These are phyloP conservation scores for Fusarium armeniacum DNA, from an alignment of 2,329 filamentous ascomycete genomes.

Conservation along the genomic window DNA sequence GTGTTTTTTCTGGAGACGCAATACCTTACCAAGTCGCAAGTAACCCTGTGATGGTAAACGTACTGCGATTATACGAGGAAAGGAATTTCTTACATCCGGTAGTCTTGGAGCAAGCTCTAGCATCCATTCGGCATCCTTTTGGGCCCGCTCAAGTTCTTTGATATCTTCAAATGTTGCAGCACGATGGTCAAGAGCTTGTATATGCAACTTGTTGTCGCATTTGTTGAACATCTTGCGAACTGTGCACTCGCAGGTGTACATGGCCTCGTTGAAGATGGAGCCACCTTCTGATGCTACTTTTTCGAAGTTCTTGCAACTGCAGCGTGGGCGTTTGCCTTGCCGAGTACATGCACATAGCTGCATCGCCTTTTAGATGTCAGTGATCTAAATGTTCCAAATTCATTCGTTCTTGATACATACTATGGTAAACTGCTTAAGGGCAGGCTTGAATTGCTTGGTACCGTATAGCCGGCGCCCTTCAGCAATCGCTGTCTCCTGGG, in stretches of 20 bases:
- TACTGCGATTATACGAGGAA: not conserved
- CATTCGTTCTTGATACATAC: slow-evolving; percentile 40
- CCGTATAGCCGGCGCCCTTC: slow-evolving; percentile 55
- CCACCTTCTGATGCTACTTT: slow-evolving; percentile 51
- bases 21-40: slow-evolving; percentile 59
- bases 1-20: slow-evolving; percentile 55
- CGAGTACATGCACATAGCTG: slow-evolving; percentile 54
- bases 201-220: slow-evolving; percentile 56
- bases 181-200: slow-evolving; percentile 59
- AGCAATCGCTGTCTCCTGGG: slow-evolving; percentile 51
- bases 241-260: slow-evolving; percentile 57
- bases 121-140: slow-evolving; percentile 60
- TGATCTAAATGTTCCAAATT: no score
- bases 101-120: slow-evolving; percentile 58
- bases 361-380: slow-evolving; percentile 53
- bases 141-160: slow-evolving; percentile 56
- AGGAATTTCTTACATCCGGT: slow-evolving; percentile 54
- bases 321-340: slow-evolving; percentile 55
- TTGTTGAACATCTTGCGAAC: slow-evolving; percentile 57
- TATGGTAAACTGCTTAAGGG: slow-evolving; percentile 56
- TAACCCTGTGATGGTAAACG: slow-evolving; percentile 55
- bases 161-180: slow-evolving; percentile 59
- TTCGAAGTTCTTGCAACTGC: slow-evolving; percentile 59
- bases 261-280: slow-evolving; percentile 60
- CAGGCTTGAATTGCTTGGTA: slow-evolving; percentile 53